Evolutionary conservation across 768 basidiomycete species (phyloP).

Genomic region (Multifurca ochricompacta): DNA sequence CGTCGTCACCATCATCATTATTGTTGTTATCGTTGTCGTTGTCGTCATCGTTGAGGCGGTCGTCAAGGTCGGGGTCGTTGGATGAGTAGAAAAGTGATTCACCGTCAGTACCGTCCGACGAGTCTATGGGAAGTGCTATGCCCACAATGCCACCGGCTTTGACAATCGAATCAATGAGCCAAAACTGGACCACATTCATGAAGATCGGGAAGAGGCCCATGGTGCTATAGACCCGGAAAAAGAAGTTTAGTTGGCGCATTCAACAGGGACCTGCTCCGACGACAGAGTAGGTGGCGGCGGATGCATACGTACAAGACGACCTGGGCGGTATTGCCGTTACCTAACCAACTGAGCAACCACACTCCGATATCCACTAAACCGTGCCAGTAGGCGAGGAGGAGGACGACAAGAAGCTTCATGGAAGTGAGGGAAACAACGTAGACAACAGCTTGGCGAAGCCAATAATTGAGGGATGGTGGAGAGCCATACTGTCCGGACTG

Average conservation of each 20-base stretch:
- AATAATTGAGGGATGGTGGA: conserved; percentile 68
- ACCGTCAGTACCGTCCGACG: conserved; percentile 38
- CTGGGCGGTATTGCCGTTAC: conserved; percentile 54
- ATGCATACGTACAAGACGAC: conserved; percentile 64
- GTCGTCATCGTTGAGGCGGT: no score
- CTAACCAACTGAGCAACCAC: conserved; percentile 79
- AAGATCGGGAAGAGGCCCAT: conserved; percentile 89
- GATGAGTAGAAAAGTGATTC: conserved; percentile 53
- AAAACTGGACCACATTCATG: conserved; percentile 90
- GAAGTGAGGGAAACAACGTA: conserved; percentile 74
- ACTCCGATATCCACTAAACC: conserved; percentile 70
- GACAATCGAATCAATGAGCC: conserved; percentile 90
- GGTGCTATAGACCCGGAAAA: conserved; percentile 39
- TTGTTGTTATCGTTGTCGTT: no score
- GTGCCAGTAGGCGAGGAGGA: conserved; percentile 62
- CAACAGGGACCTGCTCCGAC: background rate
- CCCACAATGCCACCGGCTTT: conserved; percentile 48
- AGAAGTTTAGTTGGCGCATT: background rate
- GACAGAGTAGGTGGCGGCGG: background rate
- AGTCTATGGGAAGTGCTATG: conserved; percentile 35
- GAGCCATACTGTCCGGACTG: conserved; percentile 83
- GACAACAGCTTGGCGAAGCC: conserved; percentile 69
- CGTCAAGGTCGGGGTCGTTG: conserved; percentile 32
- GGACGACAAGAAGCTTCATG: conserved; percentile 91
- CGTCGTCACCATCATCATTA: no score